A percentile compares a stretch with the other conserved stretches of the same genome.
Conservation (phyloP, 331 rosid genomes). For the Acacia concinna region DNA sequence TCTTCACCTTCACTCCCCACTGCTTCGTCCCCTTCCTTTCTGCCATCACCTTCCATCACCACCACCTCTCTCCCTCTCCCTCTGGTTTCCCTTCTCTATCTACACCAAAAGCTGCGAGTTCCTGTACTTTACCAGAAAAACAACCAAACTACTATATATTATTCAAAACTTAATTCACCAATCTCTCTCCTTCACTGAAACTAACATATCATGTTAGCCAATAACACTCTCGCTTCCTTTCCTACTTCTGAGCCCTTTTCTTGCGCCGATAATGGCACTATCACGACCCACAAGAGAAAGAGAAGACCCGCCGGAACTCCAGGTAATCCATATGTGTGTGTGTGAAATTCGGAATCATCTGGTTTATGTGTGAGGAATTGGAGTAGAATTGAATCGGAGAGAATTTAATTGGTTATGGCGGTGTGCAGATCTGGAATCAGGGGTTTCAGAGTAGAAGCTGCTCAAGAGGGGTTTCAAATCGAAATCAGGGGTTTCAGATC, state of each 20-base stretch:
- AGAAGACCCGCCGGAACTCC: conserved; percentile 18
- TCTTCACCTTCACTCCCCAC: too few relatives aligned
- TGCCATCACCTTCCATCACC: too few relatives aligned
- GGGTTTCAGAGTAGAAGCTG: too few relatives aligned
- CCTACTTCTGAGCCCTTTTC: neutral
- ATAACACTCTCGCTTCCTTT: neutral
- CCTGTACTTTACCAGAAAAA: too few relatives aligned
- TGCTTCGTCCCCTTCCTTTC: too few relatives aligned
- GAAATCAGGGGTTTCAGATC: too few relatives aligned
- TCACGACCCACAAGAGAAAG: neutral
- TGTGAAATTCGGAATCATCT: neutral
- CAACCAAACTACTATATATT: too few relatives aligned
- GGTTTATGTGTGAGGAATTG: neutral
- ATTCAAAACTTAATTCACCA: neutral
- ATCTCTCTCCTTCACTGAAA: neutral
- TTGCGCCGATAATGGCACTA: neutral
- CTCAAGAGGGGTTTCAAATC: too few relatives aligned
- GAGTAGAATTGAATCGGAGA: neutral
- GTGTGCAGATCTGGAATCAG: conserved; percentile 88
- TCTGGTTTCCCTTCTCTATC: too few relatives aligned
- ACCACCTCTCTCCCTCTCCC: too few relatives aligned
- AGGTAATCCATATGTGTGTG: neutral
- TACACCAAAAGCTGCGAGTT: too few relatives aligned
- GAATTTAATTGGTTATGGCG: neutral
- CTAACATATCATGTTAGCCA: neutral